Base-by-base conservation (phyloP, 78 protist genomes). In the Dictyostelium intermedium region DNA sequence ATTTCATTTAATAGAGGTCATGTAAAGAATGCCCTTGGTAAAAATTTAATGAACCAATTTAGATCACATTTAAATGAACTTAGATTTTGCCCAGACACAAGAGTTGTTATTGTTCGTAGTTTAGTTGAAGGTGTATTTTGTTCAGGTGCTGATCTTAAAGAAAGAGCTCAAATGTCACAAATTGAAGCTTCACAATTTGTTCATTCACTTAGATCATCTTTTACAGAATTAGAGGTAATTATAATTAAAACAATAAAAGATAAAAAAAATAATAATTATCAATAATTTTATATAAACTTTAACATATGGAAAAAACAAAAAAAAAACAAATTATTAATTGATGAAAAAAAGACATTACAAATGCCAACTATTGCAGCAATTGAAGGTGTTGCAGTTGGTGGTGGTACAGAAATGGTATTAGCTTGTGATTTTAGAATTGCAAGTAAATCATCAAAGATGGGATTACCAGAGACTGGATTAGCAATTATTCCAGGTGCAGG, bases 401-500 rank as follows among this genome's bases (percentile, higher is more conserved):
- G 99, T 35, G 99, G 99, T 45, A 77, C 96, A n/a, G 99, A 98
- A 80, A 45, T 98, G 61, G 98, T 98, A 2, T 25, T 98, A 11
- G 97, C 98, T n/a, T 96, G 97, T 73, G 99, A 98, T 81, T 41
- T 97, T 37, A 89, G 98, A 43, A 91, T 97, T 27, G 97, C 96
- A 23, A 63, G 93, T 11, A 74, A n/a, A 37, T 11, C 53, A 34
- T 50, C 97, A 11, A 93, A 87, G 69, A 41, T 98, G n/a, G 98
- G 98, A n/a, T 45, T 98, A 14, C 97, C 97, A 25, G 98, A 98
- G 18, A 97, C 98, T 8, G 85, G 91, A 35, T 92, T 98, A 16
- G 99, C 98, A 39, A 96, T 98, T 27, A 95, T 98, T 32, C 99
- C 99, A 13, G 99, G 98, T 7, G 98, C 99, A 2, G 99, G 99